Evolutionary conservation across 2,329 filamentous ascomycete species (phyloP).

Genomic region (Calonectria pteridis): DNA sequence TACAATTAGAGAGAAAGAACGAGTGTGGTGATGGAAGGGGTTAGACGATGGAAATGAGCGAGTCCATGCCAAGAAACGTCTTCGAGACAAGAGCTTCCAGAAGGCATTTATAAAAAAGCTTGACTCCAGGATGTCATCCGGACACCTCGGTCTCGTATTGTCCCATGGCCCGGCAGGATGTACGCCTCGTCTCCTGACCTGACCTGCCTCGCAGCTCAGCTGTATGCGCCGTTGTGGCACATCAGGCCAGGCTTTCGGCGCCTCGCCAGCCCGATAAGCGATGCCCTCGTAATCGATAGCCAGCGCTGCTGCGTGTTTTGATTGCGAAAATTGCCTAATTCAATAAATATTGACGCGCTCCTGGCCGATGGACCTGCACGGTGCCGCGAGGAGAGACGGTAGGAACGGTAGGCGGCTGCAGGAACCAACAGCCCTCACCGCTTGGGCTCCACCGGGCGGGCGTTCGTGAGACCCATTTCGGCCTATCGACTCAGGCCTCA

Average conservation of each 20-base stretch:
- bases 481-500: background rate
- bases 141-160: background rate
- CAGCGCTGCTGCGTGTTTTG: background rate
- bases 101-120: conserved; percentile 3
- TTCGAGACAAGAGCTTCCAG: background rate
- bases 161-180: background rate
- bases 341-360: background rate
- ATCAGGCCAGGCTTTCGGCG: background rate
- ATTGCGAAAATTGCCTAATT: background rate
- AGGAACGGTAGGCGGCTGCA: background rate
- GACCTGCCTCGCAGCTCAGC: background rate
- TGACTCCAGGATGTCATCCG: background rate
- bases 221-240: background rate
- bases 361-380: background rate
- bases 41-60: background rate
- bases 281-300: background rate
- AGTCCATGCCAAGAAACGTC: background rate
- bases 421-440: conserved; percentile 11
- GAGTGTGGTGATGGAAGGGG: background rate
- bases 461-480: background rate
- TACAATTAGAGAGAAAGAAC: background rate
- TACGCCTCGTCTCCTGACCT: background rate
- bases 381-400: background rate
- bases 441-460: background rate
- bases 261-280: background rate